Conservation (phyloP, 73 alveolate genomes). For the Symbiodinium natans region DNA sequence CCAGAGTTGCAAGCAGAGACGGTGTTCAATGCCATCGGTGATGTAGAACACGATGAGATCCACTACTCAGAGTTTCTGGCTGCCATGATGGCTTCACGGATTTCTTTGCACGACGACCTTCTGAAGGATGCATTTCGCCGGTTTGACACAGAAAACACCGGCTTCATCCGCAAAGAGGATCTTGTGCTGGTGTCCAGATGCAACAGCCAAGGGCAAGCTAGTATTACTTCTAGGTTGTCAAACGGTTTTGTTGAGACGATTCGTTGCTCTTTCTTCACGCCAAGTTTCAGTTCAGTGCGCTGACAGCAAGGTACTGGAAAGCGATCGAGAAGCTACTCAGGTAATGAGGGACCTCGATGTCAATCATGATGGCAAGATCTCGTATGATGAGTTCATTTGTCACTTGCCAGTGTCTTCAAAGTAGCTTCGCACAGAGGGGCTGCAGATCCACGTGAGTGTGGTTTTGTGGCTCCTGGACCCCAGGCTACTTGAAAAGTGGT, state of each 20-base stretch:
- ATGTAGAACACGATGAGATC: conserved; percentile 71
- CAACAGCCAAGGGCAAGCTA: too few species aligned
- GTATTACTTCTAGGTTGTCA: too few species aligned
- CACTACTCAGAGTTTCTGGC: conserved; percentile 88
- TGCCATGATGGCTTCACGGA: conserved; percentile 92
- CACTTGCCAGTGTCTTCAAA: not conserved
- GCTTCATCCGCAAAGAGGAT: conserved; percentile 83
- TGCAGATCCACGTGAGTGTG: not conserved
- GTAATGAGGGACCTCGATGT: conserved; percentile 87
- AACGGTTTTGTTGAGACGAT: too few species aligned
- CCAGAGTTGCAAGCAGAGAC: conserved; percentile 19
- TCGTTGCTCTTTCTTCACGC: too few species aligned
- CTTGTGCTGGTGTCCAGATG: not conserved
- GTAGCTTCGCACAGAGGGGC: too few species aligned
- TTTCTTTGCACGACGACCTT: conserved; percentile 76
- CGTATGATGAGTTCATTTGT: conserved; percentile 77
- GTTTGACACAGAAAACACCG: conserved; percentile 28
- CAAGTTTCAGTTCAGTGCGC: too few species aligned
- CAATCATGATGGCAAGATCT: conserved; percentile 81
- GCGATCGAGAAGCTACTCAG: conserved; percentile 64
- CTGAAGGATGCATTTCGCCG: conserved; percentile 86
- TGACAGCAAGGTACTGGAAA: conserved; percentile 19
- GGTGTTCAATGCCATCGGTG: conserved; percentile 46
- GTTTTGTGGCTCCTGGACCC: not conserved
- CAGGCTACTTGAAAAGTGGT: conserved; percentile 71